Evolutionary conservation across 2,329 filamentous ascomycete genomes (phyloP).

Genomic region (Neofusicoccum ribis): DNA sequence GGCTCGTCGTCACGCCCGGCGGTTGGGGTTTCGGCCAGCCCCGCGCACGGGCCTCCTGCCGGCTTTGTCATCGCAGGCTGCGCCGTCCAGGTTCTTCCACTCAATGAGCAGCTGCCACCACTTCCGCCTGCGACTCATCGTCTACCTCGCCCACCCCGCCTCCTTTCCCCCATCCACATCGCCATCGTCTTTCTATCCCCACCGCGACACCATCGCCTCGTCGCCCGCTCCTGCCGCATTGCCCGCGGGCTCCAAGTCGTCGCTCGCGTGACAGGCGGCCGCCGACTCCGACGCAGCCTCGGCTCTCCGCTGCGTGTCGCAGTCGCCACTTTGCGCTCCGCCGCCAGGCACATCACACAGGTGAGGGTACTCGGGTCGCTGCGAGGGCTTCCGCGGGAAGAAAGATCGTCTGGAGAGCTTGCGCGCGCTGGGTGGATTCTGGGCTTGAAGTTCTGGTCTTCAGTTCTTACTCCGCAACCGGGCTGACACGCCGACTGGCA

Average conservation of each 20-base stretch:
- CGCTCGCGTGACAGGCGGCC: conserved; percentile 17
- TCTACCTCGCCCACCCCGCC: background rate
- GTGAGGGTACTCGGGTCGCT: conserved; percentile 19
- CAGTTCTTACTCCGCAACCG: conserved; percentile 20
- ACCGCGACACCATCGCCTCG: background rate
- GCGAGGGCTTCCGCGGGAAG: conserved; percentile 12
- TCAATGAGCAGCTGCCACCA: conserved; percentile 12
- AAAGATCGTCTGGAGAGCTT: conserved; percentile 18
- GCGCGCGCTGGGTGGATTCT: conserved; percentile 16
- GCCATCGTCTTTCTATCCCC: background rate
- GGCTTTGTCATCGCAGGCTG: background rate
- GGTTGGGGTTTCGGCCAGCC: background rate
- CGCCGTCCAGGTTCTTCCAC: background rate
- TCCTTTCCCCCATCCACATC: conserved; percentile 8
- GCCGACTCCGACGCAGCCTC: conserved; percentile 11
- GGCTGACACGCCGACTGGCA: conserved; percentile 9
- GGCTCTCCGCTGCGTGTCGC: conserved; percentile 5
- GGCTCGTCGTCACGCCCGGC: no score
- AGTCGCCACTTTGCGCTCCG: background rate
- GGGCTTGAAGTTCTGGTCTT: conserved; percentile 21
- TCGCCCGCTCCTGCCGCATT: background rate
- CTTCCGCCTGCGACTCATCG: conserved; percentile 8
- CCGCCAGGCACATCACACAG: conserved; percentile 13
- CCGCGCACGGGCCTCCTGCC: background rate
- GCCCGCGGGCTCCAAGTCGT: background rate